Percentiles rank a stretch among this genome's conserved stretches.
phyloP scores from a whole-genome alignment of 805 yeast species.

The Hanseniaspora lindneri region DNA sequence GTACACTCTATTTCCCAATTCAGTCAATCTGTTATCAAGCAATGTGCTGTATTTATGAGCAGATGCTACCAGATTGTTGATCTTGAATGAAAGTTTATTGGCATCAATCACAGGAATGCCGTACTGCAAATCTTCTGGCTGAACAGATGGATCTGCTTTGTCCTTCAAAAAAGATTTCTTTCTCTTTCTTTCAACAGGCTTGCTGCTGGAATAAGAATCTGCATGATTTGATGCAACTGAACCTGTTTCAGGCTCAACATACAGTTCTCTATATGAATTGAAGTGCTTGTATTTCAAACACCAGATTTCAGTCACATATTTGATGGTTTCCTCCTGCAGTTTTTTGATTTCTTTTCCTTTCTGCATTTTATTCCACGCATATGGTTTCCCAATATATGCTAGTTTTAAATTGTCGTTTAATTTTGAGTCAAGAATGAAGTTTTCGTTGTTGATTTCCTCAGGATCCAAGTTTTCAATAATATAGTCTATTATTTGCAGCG shows the following conservation, averaged over 20 bases:
- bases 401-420: conserved; percentile 13
- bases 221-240: no score
- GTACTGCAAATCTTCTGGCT: conserved; percentile 30
- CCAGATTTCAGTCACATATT: conserved; percentile 4
- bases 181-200: background rate
- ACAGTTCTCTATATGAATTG: conserved; percentile 3
- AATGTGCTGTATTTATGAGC: conserved; percentile 65
- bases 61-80: conserved; percentile 56
- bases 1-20: conserved; percentile 35
- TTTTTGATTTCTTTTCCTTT: conserved; percentile 4
- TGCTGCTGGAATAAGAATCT: no score
- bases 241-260: conserved; percentile 6
- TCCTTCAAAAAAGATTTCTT: conserved; percentile 32
- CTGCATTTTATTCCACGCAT: conserved; percentile 10
- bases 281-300: conserved; percentile 1
- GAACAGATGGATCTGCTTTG: conserved; percentile 37
- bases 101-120: conserved; percentile 55
- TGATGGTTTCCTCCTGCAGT: conserved; percentile 4
- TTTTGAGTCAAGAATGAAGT: conserved; percentile 8
- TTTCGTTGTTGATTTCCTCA: conserved; percentile 10
- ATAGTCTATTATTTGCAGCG: conserved; percentile 7
- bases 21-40: conserved; percentile 47
- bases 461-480: conserved; percentile 14
- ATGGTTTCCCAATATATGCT: conserved; percentile 11
- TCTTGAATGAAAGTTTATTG: conserved; percentile 59